Percentiles rank a stretch among this genome's conserved stretches.
These are phyloP conservation scores for Backusella tuberculispora DNA, from an alignment of 192 early-diverging fungal species.

Conservation along the genomic window DNA sequence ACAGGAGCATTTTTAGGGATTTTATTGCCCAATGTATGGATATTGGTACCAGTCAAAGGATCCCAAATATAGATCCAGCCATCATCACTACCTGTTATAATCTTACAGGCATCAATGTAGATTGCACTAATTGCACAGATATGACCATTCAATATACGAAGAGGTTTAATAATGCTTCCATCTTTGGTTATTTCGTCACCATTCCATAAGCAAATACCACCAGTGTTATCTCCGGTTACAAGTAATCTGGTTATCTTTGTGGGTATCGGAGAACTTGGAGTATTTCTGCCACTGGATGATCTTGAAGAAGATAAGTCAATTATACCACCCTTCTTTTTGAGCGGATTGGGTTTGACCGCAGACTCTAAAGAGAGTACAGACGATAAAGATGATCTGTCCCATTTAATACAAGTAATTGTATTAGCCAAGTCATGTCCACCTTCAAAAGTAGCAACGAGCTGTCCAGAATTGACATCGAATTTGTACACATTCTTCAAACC, in stretches of 20 bases:
- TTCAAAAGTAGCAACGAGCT: slow-evolving; percentile 31
- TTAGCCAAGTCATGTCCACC: slow-evolving; percentile 14
- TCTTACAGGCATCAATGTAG: slow-evolving; percentile 42
- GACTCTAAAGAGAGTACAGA: slow-evolving; percentile 19
- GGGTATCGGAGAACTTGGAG: neutral
- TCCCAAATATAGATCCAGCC: slow-evolving; percentile 62
- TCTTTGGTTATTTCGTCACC: slow-evolving; percentile 39
- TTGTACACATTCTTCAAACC: slow-evolving; percentile 21
- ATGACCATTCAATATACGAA: slow-evolving; percentile 31
- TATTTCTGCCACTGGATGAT: neutral
- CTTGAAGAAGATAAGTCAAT: slow-evolving; percentile 14
- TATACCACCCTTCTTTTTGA: slow-evolving; percentile 7
- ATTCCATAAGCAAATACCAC: slow-evolving; percentile 60
- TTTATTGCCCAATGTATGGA: slow-evolving; percentile 28
- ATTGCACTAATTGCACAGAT: slow-evolving; percentile 33
- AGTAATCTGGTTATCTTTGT: slow-evolving; percentile 32
- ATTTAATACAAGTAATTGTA: slow-evolving; percentile 30
- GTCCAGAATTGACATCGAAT: slow-evolving; percentile 25
- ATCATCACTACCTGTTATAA: slow-evolving; percentile 50
- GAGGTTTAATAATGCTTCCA: slow-evolving; percentile 32
- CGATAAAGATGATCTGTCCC: slow-evolving; percentile 26
- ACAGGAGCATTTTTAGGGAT: slow-evolving; percentile 38
- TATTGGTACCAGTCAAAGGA: slow-evolving; percentile 47
- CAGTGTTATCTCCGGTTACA: slow-evolving; percentile 54
- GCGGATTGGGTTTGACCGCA: neutral